phyloP scores from a whole-genome alignment of 192 early-diverging fungal genomes.

The Backusella circina region DNA sequence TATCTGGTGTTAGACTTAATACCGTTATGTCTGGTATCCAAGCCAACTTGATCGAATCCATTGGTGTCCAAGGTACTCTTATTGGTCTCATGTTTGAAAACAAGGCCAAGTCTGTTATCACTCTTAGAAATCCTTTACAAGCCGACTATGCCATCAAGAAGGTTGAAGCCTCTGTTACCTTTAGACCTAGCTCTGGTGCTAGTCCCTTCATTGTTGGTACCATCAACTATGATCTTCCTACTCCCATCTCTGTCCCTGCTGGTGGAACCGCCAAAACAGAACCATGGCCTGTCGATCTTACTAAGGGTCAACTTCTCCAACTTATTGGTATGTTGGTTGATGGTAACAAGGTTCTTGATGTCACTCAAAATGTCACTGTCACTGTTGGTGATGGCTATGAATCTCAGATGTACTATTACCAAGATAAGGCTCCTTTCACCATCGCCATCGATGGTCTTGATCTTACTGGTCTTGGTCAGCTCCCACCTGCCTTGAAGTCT shows the following conservation, averaged over 20 bases:
- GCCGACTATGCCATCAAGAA: neutral
- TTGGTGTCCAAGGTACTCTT: constrained; percentile 11
- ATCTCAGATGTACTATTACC: constrained; percentile 16
- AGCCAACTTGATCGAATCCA: constrained; percentile 31
- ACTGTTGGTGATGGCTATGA: constrained; percentile 18
- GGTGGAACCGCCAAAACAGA: neutral
- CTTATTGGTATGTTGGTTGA: constrained; percentile 9
- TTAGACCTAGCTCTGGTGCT: neutral
- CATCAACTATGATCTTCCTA: constrained; percentile 4
- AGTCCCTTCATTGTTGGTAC: constrained; percentile 11
- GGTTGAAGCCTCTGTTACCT: constrained; percentile 2
- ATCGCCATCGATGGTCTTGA: neutral
- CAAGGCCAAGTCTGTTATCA: constrained; percentile 10
- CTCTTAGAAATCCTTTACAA: constrained; percentile 26
- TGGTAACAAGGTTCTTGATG: constrained; percentile 1
- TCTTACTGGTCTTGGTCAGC: neutral
- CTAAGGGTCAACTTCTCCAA: neutral
- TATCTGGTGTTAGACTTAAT: constrained; percentile 35
- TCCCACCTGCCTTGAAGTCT: neutral
- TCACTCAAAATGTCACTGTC: constrained; percentile 17
- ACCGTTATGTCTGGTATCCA: constrained; percentile 44
- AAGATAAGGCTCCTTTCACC: constrained; percentile 19
- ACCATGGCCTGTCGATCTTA: constrained; percentile 17
- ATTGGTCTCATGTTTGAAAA: neutral
- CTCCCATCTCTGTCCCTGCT: constrained; percentile 15